Percentiles rank a stretch among this genome's conserved stretches.
These are phyloP conservation scores for Penicillium sp. DNA, from an alignment of 2,329 filamentous ascomycete genomes.

Conservation along the genomic window DNA sequence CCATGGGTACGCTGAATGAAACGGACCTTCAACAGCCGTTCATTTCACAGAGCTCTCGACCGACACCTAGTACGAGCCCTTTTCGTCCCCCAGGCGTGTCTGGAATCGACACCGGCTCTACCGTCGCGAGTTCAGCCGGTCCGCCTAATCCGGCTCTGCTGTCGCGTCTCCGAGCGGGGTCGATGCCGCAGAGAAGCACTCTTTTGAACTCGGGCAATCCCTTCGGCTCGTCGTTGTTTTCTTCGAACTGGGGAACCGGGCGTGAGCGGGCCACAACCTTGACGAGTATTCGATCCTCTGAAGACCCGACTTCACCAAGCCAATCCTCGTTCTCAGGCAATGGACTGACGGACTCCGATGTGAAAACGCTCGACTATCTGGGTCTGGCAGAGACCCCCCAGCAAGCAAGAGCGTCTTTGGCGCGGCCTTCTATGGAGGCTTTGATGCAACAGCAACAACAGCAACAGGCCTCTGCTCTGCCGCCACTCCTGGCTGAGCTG, in stretches of 20 bases:
- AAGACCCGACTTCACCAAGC: constrained; percentile 79
- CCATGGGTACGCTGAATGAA: constrained; percentile 59
- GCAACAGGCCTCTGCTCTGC: constrained; percentile 41
- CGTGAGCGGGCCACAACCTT: constrained; percentile 83
- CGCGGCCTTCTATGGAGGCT: constrained; percentile 53
- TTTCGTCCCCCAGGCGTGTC: constrained; percentile 60
- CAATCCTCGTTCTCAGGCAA: constrained; percentile 83
- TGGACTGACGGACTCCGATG: constrained; percentile 76
- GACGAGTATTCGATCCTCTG: constrained; percentile 80
- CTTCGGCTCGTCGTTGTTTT: constrained; percentile 85
- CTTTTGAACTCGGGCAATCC: constrained; percentile 57
- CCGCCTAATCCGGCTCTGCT: constrained; percentile 65
- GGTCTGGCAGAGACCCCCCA: constrained; percentile 91
- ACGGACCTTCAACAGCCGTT: constrained; percentile 52
- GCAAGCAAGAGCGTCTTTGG: constrained; percentile 65
- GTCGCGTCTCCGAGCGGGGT: constrained; percentile 82
- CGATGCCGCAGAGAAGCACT: constrained; percentile 82
- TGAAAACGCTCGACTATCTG: constrained; percentile 90
- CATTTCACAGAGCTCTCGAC: constrained; percentile 72
- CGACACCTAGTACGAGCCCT: constrained; percentile 79
- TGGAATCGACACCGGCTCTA: constrained; percentile 37
- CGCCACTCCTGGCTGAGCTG: constrained; percentile 67
- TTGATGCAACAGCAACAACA: constrained; percentile 48
- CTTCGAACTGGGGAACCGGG: constrained; percentile 73
- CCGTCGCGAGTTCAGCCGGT: constrained; percentile 40